Evolutionary conservation across 2,329 filamentous ascomycete genomes (phyloP).

Genomic region (Penicillium glabrum): DNA sequence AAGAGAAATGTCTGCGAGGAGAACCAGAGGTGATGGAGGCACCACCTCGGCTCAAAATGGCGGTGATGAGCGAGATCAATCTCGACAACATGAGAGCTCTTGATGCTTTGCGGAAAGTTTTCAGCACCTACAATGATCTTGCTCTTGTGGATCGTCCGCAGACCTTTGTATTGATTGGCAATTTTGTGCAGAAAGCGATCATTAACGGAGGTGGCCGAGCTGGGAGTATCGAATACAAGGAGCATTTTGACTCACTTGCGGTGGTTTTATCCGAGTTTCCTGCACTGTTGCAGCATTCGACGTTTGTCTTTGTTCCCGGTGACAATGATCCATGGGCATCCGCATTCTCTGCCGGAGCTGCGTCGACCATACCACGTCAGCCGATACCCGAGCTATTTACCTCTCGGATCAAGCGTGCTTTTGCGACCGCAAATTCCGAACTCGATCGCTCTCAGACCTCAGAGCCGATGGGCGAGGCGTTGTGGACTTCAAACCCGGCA

Average conservation of each 20-base stretch:
- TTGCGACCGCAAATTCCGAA: conserved; percentile 75
- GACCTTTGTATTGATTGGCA: conserved; percentile 79
- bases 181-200: conserved; percentile 65
- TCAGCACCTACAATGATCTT: conserved; percentile 70
- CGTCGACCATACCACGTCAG: conserved; percentile 47
- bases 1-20: conserved; percentile 63
- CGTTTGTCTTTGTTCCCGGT: conserved; percentile 90
- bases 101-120: conserved; percentile 75
- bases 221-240: conserved; percentile 94
- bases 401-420: conserved; percentile 76
- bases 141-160: conserved; percentile 67
- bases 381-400: conserved; percentile 87
- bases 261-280: conserved; percentile 81
- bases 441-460: conserved; percentile 51
- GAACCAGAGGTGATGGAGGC: conserved; percentile 24
- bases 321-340: conserved; percentile 98
- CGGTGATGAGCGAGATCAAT: conserved; percentile 83
- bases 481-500: conserved; percentile 88
- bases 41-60: conserved; percentile 52
- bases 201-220: conserved; percentile 68
- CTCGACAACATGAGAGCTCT: conserved; percentile 82
- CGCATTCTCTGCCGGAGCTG: conserved; percentile 61
- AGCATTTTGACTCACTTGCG: conserved; percentile 87
- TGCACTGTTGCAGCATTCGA: conserved; percentile 71
- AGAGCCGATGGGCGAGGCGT: conserved; percentile 65